Percentiles rank a stretch among this genome's conserved stretches.
These are phyloP conservation scores for Cubamyces sp. DNA, from an alignment of 768 basidiomycete species.

Conservation along the genomic window DNA sequence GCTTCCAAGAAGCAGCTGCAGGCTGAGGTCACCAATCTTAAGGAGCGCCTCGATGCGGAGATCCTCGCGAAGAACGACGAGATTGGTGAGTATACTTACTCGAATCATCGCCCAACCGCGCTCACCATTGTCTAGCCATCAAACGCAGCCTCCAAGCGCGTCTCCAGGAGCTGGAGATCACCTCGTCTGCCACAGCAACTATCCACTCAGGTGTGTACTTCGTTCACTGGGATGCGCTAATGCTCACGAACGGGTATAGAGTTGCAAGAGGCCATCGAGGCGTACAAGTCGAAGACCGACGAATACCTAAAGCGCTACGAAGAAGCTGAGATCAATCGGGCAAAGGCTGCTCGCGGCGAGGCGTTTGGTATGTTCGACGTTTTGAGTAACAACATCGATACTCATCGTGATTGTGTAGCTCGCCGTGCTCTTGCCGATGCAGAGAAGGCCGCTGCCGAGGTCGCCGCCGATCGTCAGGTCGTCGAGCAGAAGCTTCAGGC, in stretches of 20 bases:
- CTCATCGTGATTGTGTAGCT: conserved; percentile 41
- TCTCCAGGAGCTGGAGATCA: conserved; percentile 66
- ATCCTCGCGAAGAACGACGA: conserved; percentile 59
- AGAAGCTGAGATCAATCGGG: conserved; percentile 68
- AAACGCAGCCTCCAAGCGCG: conserved; percentile 62
- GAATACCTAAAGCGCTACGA: conserved; percentile 63
- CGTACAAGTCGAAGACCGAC: conserved; percentile 66
- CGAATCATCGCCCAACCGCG: background rate
- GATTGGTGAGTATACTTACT: conserved; percentile 46
- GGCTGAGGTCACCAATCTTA: conserved; percentile 53
- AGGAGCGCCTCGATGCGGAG: conserved; percentile 59
- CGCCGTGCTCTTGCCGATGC: conserved; percentile 63
- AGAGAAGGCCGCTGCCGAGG: conserved; percentile 59
- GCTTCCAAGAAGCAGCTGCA: conserved; percentile 62
- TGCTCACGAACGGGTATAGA: conserved; percentile 43
- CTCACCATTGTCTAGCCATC: conserved; percentile 44
- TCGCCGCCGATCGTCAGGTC: conserved; percentile 54
- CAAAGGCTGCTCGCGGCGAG: conserved; percentile 67
- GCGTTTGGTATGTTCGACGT: conserved; percentile 49
- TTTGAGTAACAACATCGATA: background rate
- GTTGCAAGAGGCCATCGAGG: conserved; percentile 62
- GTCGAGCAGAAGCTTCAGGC: conserved; percentile 51
- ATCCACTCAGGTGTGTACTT: conserved; percentile 55
- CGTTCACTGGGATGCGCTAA: background rate
- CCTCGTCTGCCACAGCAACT: conserved; percentile 59